These are phyloP conservation scores for Ochromonas danica DNA, from an alignment of 108 stramenopile species.

Conservation along the genomic window DNA sequence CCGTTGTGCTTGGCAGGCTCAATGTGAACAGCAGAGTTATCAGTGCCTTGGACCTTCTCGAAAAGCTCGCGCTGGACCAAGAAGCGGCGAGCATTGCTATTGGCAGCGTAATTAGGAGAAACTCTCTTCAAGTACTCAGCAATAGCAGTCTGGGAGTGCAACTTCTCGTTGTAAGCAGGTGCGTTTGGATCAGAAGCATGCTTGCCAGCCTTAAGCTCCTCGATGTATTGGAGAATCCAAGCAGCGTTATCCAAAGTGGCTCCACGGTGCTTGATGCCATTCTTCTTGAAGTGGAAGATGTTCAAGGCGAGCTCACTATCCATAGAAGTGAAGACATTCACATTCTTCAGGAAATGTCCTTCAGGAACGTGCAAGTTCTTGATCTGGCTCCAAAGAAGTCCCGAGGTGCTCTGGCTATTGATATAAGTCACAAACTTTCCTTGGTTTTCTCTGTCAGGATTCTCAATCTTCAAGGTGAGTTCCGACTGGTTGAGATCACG, in stretches of 20 bases:
- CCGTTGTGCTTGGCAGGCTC: conserved; percentile 61
- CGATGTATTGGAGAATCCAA: conserved; percentile 67
- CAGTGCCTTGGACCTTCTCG: conserved; percentile 75
- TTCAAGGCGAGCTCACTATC: conserved; percentile 18
- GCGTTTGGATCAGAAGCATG: conserved; percentile 10
- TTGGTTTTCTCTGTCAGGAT: conserved; percentile 29
- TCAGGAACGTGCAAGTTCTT: conserved; percentile 64
- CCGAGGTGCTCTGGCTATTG: conserved; percentile 74
- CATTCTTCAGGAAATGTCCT: neutral
- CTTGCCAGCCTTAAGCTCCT: conserved; percentile 62
- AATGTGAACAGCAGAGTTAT: conserved; percentile 73
- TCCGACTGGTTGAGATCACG: conserved; percentile 75
- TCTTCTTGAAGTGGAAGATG: conserved; percentile 1
- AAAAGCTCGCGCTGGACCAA: conserved; percentile 71
- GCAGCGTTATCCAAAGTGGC: conserved; percentile 45
- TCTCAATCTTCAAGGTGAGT: conserved; percentile 61
- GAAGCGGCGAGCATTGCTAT: conserved; percentile 63
- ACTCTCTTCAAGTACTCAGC: neutral
- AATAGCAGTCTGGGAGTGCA: neutral
- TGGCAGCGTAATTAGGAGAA: neutral
- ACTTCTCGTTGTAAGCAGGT: neutral
- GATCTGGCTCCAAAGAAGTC: conserved; percentile 71
- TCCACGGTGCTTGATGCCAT: neutral
- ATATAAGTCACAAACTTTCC: conserved; percentile 71
- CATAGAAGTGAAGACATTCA: conserved; percentile 39